phyloP scores from a whole-genome alignment of 768 basidiomycete species.

The Paxillus ammoniavirescens region DNA sequence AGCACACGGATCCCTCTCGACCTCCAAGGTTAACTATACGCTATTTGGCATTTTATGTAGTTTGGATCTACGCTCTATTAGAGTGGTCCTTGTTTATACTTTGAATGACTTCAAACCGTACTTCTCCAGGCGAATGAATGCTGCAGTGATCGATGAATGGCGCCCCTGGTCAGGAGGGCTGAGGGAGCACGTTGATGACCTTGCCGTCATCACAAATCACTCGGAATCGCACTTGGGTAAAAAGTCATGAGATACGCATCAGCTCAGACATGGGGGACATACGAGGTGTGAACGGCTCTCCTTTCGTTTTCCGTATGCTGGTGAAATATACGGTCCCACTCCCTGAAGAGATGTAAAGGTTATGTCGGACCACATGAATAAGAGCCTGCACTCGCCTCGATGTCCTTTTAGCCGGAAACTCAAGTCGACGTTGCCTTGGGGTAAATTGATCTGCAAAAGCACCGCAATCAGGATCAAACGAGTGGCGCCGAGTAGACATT shows the following conservation, averaged over 20 bases:
- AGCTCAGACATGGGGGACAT: not conserved
- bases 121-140: no score
- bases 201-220: slow-evolving; percentile 63
- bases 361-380: not conserved
- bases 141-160: not conserved
- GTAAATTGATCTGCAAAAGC: slow-evolving; percentile 56
- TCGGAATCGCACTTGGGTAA: slow-evolving; percentile 56
- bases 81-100: no score
- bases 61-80: no score
- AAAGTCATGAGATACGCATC: not conserved
- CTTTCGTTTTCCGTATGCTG: slow-evolving; percentile 75
- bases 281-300: slow-evolving; percentile 67
- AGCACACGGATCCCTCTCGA: no score
- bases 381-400: slow-evolving; percentile 42
- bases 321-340: slow-evolving; percentile 82
- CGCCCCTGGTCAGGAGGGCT: slow-evolving; percentile 1
- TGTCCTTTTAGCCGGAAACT: slow-evolving; percentile 75
- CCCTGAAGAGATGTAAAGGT: slow-evolving; percentile 35
- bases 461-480: not conserved
- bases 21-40: no score
- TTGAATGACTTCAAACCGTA: no score
- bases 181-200: slow-evolving; percentile 35
- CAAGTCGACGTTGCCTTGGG: slow-evolving; percentile 76
- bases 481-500: not conserved
- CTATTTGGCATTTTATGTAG: no score